These are phyloP conservation scores for Ophiostoma piceae DNA, from an alignment of 2,329 filamentous ascomycete genomes.

Conservation along the genomic window DNA sequence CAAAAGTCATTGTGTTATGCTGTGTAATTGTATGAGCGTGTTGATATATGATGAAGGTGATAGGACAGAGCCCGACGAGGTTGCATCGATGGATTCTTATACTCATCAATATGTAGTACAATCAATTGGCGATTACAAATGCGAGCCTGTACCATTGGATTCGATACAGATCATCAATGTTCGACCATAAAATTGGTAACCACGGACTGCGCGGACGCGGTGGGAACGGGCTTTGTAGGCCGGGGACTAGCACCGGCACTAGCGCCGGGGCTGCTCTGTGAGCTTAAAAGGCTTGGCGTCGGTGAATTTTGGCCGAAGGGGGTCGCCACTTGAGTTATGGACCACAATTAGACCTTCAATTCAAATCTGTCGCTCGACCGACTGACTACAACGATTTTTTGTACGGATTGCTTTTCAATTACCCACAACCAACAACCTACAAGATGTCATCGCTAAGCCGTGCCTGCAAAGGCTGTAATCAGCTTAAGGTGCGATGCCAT, in stretches of 20 bases:
- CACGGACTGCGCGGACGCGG: background rate
- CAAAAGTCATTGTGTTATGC: background rate
- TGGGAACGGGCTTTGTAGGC: background rate
- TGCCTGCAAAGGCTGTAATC: constrained; percentile 20
- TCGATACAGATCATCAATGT: background rate
- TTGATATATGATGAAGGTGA: background rate
- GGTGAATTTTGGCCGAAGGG: constrained; percentile 20
- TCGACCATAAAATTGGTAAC: background rate
- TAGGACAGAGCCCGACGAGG: background rate
- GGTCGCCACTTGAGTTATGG: background rate
- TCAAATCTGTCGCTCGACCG: background rate
- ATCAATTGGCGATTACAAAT: background rate
- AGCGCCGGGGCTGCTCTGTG: background rate
- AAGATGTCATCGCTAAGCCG: constrained; percentile 8
- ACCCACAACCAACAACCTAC: background rate
- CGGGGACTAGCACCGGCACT: constrained; percentile 1
- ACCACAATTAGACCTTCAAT: background rate
- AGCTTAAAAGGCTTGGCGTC: constrained; percentile 7
- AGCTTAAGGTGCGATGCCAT: constrained; percentile 21
- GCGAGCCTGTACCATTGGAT: background rate
- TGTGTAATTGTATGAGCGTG: background rate
- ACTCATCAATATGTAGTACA: background rate
- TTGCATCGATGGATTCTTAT: background rate
- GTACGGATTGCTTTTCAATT: background rate
- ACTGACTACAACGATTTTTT: background rate